Percentiles rank a stretch among this genome's conserved stretches.
Conservation (phyloP, 2,329 filamentous ascomycete species). For the Zalaria obscura region DNA sequence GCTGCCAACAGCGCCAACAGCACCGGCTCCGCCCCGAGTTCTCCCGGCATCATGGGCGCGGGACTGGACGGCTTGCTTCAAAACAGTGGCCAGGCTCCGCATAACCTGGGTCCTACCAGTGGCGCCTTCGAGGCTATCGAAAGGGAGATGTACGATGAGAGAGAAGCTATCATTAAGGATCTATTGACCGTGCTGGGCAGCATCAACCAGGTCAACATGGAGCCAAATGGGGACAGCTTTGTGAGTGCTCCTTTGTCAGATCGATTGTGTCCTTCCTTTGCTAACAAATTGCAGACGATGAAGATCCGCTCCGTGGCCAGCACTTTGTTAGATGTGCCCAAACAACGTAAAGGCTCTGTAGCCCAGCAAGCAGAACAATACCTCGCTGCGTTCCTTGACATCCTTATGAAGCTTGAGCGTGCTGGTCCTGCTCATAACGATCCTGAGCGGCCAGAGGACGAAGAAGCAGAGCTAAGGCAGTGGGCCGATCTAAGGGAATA, state of each 20-base stretch:
- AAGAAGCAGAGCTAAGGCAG: slow-evolving; percentile 60
- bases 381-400: slow-evolving; percentile 57
- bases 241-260: slow-evolving; percentile 28
- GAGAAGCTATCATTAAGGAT: slow-evolving; percentile 69
- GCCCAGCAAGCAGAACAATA: slow-evolving; percentile 54
- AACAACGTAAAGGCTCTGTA: slow-evolving; percentile 36
- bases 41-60: slow-evolving; percentile 19
- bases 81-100: slow-evolving; percentile 3
- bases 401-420: slow-evolving; percentile 60
- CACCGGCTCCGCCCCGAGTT: slow-evolving; percentile 15
- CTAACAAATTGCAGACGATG: slow-evolving; percentile 41
- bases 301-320: slow-evolving; percentile 78
- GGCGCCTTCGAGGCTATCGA: slow-evolving; percentile 35
- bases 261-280: slow-evolving; percentile 3
- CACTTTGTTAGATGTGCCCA: slow-evolving; percentile 55
- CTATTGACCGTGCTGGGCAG: slow-evolving; percentile 60
- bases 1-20: slow-evolving; percentile 20
- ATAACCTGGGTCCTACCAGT: slow-evolving; percentile 18
- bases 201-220: slow-evolving; percentile 75
- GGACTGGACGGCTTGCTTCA: slow-evolving; percentile 20
- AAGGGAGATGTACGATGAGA: slow-evolving; percentile 56
- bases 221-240: slow-evolving; percentile 52
- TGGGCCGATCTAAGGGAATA: slow-evolving; percentile 73
- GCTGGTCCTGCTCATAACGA: slow-evolving; percentile 31
- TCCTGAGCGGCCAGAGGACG: slow-evolving; percentile 32